Evolutionary conservation across 805 yeast genomes (phyloP), one percentile per base, ranked within the genome.

Genomic region (Metschnikowia cubensis): DNA sequence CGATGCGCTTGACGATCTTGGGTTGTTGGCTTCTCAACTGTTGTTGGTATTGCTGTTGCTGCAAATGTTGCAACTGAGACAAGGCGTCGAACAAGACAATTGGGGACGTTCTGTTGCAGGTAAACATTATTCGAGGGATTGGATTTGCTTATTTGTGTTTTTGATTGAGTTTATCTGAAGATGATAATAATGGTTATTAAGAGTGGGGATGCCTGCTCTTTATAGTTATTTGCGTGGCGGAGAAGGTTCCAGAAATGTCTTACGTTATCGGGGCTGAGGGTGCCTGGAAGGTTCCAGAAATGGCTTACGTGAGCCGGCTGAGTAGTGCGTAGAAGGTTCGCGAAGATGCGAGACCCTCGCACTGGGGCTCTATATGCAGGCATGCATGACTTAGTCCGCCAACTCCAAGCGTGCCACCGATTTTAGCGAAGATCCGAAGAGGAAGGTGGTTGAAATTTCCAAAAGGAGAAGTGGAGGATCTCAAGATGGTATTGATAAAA

Each of bases 1-100:
- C 77, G 10, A 68, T 55, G 50, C 65, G 65, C 58, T 66, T 70
- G 38, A 70, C 56, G n/a, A 70, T 64, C 51, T 62, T 66, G 4
- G 74, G 58, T 7, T 51, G 45, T 14, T 48, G 49, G 14, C 45
- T 45, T 15, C 48, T 48, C 51, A 50, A 43, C 39, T 46, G 54
- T 8, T 41, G 34, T 17, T 51, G 51, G 37, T 50, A 45, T 18
- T 52, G 54, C 29, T 45, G 47, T 39, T 52, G 59, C 46, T 54
- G 58, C 47, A 48, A 52, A 20, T 42, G 42, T 21, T 56, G 58
- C 49, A 56, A 48, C 14, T 48, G 50, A 37, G 45, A 34, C 47
- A 57, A 55, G 17, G 55, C 51, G 35, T 53, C 53, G 31, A 53
- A 48, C 29, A 53, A 51, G 38, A 40, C 38, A 32, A 51, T 45